Evolutionary conservation across 306 rosid species (phyloP).

Genomic region (Castanospermum australe): DNA sequence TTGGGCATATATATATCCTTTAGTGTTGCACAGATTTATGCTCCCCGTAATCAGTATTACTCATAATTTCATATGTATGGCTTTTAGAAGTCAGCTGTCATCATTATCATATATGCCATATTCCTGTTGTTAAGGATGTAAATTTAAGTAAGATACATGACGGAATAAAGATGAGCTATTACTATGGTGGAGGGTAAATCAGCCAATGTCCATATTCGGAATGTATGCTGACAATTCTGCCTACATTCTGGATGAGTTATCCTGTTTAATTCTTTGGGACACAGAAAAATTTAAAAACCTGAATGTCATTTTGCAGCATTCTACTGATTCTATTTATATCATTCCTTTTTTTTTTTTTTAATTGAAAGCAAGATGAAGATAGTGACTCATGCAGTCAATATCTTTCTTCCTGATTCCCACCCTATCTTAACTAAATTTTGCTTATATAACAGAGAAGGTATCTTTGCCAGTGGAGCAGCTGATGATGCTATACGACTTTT

Average conservation of each 20-base stretch:
- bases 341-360: neutral
- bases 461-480: conserved; percentile 96
- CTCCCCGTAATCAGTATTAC: neutral
- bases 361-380: conserved; percentile 9
- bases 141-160: neutral
- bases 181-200: conserved; percentile 10
- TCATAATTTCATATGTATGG: neutral
- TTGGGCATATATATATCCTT: conserved; percentile 16
- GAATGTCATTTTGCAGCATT: neutral
- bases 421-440: neutral
- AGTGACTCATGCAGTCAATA: conserved; percentile 1
- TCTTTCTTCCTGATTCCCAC: neutral
- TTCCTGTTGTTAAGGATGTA: neutral
- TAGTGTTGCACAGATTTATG: neutral
- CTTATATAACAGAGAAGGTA: conserved; percentile 60
- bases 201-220: neutral
- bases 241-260: neutral
- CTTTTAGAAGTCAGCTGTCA: conserved; percentile 10
- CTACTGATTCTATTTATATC: neutral
- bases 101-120: neutral
- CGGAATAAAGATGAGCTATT: conserved; percentile 6
- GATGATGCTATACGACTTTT: conserved; percentile 83
- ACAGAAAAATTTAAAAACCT: neutral
- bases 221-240: neutral
- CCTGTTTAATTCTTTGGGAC: neutral